Conservation (phyloP, 345 rosid species). For the Arabis alpina region DNA sequence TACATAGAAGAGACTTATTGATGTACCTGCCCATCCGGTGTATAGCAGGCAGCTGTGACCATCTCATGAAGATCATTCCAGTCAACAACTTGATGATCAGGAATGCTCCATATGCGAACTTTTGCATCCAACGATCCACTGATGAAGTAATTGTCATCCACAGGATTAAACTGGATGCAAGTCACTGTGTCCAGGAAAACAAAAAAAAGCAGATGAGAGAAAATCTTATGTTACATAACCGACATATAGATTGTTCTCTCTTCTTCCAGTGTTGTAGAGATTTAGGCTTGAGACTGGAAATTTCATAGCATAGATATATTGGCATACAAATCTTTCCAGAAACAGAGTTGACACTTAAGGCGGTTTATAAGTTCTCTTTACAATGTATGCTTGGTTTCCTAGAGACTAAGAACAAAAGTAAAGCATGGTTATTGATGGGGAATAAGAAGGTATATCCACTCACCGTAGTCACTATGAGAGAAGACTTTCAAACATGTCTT, state of each 20-base stretch:
- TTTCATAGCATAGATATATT: neutral
- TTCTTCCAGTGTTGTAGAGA: neutral
- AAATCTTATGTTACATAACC: slow-evolving; percentile 11
- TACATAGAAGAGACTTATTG: neutral
- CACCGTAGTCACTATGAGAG: slow-evolving; percentile 94
- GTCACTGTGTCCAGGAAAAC: slow-evolving; percentile 64
- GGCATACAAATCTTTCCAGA: slow-evolving; percentile 5
- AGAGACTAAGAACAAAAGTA: slow-evolving; percentile 18
- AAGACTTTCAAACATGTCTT: slow-evolving; percentile 85
- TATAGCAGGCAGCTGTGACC: slow-evolving; percentile 98
- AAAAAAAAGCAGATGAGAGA: slow-evolving; percentile 29
- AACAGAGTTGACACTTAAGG: slow-evolving; percentile 13
- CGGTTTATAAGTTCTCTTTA: neutral
- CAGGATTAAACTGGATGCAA: slow-evolving; percentile 98
- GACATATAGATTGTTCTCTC: neutral
- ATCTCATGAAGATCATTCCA: slow-evolving; percentile 97
- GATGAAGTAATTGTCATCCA: slow-evolving; percentile 89
- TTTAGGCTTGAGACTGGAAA: slow-evolving; percentile 1
- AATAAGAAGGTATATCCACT: slow-evolving; percentile 33
- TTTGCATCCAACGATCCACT: slow-evolving; percentile 97
- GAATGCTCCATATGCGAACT: slow-evolving; percentile 97
- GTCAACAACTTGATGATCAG: slow-evolving; percentile 85
- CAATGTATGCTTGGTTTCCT: slow-evolving; percentile 9
- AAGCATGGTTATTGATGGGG: slow-evolving; percentile 11
- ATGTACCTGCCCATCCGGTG: slow-evolving; percentile 95